Evolutionary conservation across 2,329 filamentous ascomycete species (phyloP), one percentile per base, ranked within the genome.

Genomic region (Cucurbitaria berberidis): DNA sequence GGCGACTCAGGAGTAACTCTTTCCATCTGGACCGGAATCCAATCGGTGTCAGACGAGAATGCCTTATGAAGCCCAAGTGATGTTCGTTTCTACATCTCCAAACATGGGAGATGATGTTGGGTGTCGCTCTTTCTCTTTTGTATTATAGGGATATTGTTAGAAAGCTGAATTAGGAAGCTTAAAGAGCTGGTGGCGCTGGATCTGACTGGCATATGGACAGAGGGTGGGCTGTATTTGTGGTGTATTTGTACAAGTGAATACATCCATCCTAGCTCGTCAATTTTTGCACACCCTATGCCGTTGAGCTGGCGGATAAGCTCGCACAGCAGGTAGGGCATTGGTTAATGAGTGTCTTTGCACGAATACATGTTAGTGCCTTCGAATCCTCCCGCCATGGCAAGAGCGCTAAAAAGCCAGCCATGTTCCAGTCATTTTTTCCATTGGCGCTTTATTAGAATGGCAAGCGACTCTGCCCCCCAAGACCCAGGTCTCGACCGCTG

Each of bases 1-100:
- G 13, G 74, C 74, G 7, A 76, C 74, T 8, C 52, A 65, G 42
- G 63, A 69, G 60, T 64, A 59, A 49, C 41, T 41, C 22, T 45
- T 19, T 53, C 32, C 45, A 29, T 24, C 15, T 2, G 26, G 24
- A n/a, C 38, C 13, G 11, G 13, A 10, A 13, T 36, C 5, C 27
- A 19, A 5, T 34, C 18, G 3, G 9, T 21, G 18, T 41, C 15
- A 22, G 15, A 10, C 27, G 30, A n/a, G 24, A n/a, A 16, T 5
- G 4, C 16, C 26, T 19, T 22, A 32, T 40, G 45, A 47, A 22
- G 40, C 26, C 13, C 3, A 22, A 3, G 11, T 10, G 32, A 27
- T 6, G 7, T 16, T 44, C 29, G 15, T 38, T 15, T 34, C 15
- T 27, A 13, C 9, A 38, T 24, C 38, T 30, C 16, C 32, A 18